Conservation (phyloP, 441 rosid genomes). For the Raphanus hybrid region DNA sequence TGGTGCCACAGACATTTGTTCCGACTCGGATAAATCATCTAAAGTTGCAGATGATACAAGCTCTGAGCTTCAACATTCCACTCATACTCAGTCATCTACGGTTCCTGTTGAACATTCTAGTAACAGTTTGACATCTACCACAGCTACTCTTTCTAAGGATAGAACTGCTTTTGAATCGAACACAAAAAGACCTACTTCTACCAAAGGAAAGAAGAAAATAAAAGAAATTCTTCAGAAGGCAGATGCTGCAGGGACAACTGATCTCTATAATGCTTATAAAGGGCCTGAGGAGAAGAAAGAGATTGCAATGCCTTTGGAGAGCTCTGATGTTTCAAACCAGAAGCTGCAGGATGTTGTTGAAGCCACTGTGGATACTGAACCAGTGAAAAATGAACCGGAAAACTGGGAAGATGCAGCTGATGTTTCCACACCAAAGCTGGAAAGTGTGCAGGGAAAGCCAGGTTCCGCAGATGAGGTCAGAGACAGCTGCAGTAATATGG, state of each 20-base stretch:
- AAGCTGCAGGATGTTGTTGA: slow-evolving; percentile 45
- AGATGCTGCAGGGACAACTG: slow-evolving; percentile 91
- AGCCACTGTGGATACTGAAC: slow-evolving; percentile 46
- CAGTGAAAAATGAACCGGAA: slow-evolving; percentile 75
- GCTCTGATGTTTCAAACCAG: slow-evolving; percentile 27
- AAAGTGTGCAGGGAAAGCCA: slow-evolving; percentile 43
- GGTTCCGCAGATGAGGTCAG: slow-evolving; percentile 41
- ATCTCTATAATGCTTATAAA: slow-evolving; percentile 85
- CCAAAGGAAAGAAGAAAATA: slow-evolving; percentile 60
- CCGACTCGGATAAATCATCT: slow-evolving; percentile 36
- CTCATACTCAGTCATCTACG: slow-evolving; percentile 48
- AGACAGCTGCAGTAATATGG: slow-evolving; percentile 49
- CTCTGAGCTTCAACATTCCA: slow-evolving; percentile 39
- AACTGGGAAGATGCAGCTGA: slow-evolving; percentile 99
- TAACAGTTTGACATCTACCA: slow-evolving; percentile 35
- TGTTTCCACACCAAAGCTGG: slow-evolving; percentile 80
- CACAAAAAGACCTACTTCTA: slow-evolving; percentile 51
- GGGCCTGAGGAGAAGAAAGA: slow-evolving; percentile 90
- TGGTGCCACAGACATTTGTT: slow-evolving; percentile 42
- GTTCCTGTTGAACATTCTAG: slow-evolving; percentile 43
- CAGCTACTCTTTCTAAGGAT: slow-evolving; percentile 56
- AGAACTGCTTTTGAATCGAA: slow-evolving; percentile 51
- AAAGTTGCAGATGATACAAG: slow-evolving; percentile 36
- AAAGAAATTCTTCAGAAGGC: slow-evolving; percentile 85
- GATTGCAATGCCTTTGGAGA: slow-evolving; percentile 34